A percentile compares a stretch with the other conserved stretches of the same genome.
Conservation (phyloP, 495 filamentous ascomycete genomes). For the Aspergillus asperescens region DNA sequence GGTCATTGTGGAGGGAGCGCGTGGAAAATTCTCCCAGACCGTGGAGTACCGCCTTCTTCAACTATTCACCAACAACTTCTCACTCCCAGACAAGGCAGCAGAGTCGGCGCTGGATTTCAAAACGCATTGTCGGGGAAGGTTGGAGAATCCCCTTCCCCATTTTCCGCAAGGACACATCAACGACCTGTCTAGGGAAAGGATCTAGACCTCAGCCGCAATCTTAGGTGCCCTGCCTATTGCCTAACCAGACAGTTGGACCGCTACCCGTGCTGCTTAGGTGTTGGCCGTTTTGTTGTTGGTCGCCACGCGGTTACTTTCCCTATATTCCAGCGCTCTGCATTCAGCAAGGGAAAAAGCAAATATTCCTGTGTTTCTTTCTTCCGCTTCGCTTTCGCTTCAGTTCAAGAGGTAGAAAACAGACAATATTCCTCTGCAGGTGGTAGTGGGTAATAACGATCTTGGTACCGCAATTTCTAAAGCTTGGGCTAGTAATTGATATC, state of each 20-base stretch:
- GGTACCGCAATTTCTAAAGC: conserved; percentile 4
- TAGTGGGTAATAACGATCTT: conserved; percentile 9
- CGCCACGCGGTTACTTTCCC: conserved; percentile 7
- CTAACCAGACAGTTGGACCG: conserved; percentile 1
- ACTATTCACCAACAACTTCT: conserved; percentile 8
- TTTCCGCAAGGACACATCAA: background rate
- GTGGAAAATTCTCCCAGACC: conserved; percentile 22
- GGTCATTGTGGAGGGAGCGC: conserved; percentile 22
- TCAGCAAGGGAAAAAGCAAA: background rate
- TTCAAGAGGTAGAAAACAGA: background rate
- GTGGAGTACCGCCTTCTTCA: conserved; percentile 6
- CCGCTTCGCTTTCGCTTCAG: background rate
- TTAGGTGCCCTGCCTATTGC: conserved; percentile 1
- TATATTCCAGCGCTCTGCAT: background rate
- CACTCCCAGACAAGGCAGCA: background rate
- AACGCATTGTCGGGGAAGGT: conserved; percentile 2
- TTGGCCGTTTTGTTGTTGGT: conserved; percentile 7
- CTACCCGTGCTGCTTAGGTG: conserved; percentile 6
- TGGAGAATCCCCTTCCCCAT: background rate
- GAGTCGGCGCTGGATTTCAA: background rate
- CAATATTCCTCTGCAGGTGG: background rate
- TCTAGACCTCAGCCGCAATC: conserved; percentile 1
- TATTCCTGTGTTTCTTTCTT: background rate
- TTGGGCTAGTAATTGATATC: conserved; percentile 2
- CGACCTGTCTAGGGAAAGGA: background rate